Conservation (phyloP, 768 basidiomycete genomes). For the Lactarius evosmus region DNA sequence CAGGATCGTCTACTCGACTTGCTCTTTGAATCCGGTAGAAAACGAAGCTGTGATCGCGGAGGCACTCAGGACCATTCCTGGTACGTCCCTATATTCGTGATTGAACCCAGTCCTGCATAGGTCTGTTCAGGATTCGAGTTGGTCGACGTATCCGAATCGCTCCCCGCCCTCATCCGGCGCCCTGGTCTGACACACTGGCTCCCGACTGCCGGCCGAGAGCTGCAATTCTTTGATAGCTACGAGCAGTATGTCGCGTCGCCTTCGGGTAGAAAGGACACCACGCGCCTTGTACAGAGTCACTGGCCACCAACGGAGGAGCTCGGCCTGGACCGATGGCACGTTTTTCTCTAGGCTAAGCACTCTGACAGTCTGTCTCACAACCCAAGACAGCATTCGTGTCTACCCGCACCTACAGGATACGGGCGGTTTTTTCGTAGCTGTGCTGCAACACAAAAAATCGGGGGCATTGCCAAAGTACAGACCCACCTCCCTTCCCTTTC, state of each 20-base stretch:
- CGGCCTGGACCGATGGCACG: constrained; percentile 72
- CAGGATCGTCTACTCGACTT: constrained; percentile 95
- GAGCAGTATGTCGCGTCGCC: constrained; percentile 54
- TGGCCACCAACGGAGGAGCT: constrained; percentile 71
- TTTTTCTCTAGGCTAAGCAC: constrained; percentile 1
- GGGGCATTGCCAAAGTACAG: constrained; percentile 18
- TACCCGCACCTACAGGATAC: constrained; percentile 96
- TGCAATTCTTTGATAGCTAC: constrained; percentile 56
- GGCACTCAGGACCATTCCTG: constrained; percentile 67
- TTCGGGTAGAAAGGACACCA: constrained; percentile 48
- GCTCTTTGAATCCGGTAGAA: constrained; percentile 94
- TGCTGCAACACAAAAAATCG: constrained; percentile 54
- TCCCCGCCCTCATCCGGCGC: constrained; percentile 69
- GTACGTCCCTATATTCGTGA: constrained; percentile 38
- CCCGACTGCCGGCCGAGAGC: constrained; percentile 58
- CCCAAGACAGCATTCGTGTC: constrained; percentile 66
- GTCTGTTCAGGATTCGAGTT: constrained; percentile 61
- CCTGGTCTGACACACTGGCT: constrained; percentile 79
- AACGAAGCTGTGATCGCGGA: constrained; percentile 95
- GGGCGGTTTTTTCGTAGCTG: constrained; percentile 97
- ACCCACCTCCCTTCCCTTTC: neutral
- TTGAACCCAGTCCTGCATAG: neutral
- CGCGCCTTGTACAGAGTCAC: constrained; percentile 66
- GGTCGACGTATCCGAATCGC: constrained; percentile 67
- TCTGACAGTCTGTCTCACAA: neutral